These are phyloP conservation scores for Turnera subulata DNA, from an alignment of 345 rosid species.

Conservation along the genomic window DNA sequence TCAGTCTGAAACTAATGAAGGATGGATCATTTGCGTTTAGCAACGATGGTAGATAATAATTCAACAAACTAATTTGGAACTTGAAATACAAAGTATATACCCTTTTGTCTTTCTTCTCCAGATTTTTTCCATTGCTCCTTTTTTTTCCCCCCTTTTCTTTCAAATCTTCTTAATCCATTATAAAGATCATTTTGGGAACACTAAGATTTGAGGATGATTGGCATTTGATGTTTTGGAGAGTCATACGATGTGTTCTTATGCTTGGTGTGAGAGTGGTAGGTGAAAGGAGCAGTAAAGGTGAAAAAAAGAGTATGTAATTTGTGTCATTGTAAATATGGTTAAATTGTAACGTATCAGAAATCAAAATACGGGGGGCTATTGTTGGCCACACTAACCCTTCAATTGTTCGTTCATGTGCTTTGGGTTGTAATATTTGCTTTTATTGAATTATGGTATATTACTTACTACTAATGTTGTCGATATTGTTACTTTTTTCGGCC, in stretches of 20 bases:
- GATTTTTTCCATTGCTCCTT: background rate
- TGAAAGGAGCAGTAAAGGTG: constrained; percentile 8
- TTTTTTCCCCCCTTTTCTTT: background rate
- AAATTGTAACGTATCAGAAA: background rate
- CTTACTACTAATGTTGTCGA: too few species aligned
- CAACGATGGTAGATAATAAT: constrained; percentile 27
- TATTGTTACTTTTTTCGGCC: too few species aligned
- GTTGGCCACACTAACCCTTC: too few species aligned
- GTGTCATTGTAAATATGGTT: constrained; percentile 30
- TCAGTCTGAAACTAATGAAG: constrained; percentile 27
- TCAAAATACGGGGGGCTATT: too few species aligned
- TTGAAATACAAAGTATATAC: background rate
- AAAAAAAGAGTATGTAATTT: background rate
- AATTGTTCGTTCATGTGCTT: too few species aligned
- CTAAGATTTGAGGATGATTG: constrained; percentile 15
- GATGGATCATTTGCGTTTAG: constrained; percentile 28
- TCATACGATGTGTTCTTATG: too few species aligned
- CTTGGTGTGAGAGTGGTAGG: constrained; percentile 12
- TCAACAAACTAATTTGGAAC: constrained; percentile 8
- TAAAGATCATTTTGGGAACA: constrained; percentile 6
- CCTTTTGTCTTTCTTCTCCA: constrained; percentile 8
- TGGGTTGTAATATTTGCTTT: too few species aligned
- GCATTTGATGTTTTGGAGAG: constrained; percentile 7
- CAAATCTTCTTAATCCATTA: background rate
- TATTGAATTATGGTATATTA: too few species aligned